Evolutionary conservation across 164 flowering plant genomes (phyloP).

Genomic region (Liriodendron chinense): DNA sequence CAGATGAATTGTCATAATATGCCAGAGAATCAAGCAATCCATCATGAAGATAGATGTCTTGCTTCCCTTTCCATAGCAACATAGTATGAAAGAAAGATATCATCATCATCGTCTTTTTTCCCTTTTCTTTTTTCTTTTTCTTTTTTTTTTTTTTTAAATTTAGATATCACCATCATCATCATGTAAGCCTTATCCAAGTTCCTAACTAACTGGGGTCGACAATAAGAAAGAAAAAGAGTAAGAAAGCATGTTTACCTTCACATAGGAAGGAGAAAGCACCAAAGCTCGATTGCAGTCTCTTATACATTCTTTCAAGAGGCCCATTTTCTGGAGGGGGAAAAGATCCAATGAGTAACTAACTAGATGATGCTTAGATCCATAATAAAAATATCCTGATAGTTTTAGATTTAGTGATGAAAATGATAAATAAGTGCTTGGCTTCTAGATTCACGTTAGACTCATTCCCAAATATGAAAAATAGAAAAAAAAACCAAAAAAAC

Average conservation of each 20-base stretch:
- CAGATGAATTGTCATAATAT: too few species aligned
- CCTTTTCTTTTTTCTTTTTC: too few species aligned
- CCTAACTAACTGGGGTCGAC: background rate
- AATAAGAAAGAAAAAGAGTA: background rate
- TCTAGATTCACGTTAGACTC: background rate
- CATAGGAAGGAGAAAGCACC: slow-evolving; percentile 47
- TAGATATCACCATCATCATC: background rate
- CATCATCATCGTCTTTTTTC: too few species aligned
- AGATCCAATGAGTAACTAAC: background rate
- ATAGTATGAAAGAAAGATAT: too few species aligned
- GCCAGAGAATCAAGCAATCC: too few species aligned
- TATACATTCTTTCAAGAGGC: slow-evolving; percentile 47
- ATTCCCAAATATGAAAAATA: too few species aligned
- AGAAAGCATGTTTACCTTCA: slow-evolving; percentile 50
- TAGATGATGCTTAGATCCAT: background rate
- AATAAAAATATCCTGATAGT: background rate
- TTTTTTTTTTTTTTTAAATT: too few species aligned
- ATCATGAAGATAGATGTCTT: too few species aligned
- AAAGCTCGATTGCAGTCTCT: slow-evolving; percentile 79
- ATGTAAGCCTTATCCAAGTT: background rate
- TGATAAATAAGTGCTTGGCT: background rate
- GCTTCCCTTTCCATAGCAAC: too few species aligned
- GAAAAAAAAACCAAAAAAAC: too few species aligned
- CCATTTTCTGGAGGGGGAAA: slow-evolving; percentile 50
- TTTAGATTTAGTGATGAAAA: background rate